A percentile compares a stretch with the other conserved stretches of the same genome.
Evolutionary conservation across 2,329 filamentous ascomycete genomes (phyloP).

Genomic region (Macrophomina pseudophaseolina): DNA sequence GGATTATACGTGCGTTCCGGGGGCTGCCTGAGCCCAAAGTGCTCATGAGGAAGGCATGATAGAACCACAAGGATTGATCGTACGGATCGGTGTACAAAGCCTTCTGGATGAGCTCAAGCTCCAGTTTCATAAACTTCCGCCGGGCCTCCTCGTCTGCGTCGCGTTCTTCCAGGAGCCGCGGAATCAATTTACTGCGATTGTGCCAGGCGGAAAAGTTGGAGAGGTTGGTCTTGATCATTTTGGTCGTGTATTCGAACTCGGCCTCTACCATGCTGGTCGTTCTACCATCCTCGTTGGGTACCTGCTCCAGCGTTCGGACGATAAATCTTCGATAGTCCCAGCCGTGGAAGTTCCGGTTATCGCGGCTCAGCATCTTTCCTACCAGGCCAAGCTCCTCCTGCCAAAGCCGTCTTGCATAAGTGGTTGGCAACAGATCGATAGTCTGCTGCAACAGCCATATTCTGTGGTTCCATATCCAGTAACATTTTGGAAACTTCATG

Average conservation of each 20-base stretch:
- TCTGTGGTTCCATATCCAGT: conserved; percentile 99
- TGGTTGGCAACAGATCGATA: conserved; percentile 64
- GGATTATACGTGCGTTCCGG: conserved; percentile 65
- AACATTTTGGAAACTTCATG: conserved; percentile 90
- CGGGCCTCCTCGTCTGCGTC: conserved; percentile 67
- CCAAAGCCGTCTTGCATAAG: conserved; percentile 72
- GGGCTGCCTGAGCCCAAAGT: conserved; percentile 60
- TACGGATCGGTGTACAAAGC: conserved; percentile 89
- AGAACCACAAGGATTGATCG: conserved; percentile 96
- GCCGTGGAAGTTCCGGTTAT: conserved; percentile 93
- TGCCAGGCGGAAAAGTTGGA: conserved; percentile 99
- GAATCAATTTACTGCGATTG: conserved; percentile 82
- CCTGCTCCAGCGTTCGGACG: conserved; percentile 73
- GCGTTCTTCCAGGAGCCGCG: conserved; percentile 74
- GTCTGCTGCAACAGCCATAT: conserved; percentile 80
- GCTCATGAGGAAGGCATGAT: conserved; percentile 85
- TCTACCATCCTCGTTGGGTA: conserved; percentile 32
- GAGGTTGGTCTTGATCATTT: conserved; percentile 82
- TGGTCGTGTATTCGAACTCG: conserved; percentile 89
- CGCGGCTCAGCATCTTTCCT: conserved; percentile 83
- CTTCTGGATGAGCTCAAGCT: conserved; percentile 75
- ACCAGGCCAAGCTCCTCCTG: conserved; percentile 80
- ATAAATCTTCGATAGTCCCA: conserved; percentile 90
- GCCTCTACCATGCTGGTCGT: conserved; percentile 69
- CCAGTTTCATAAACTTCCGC: conserved; percentile 73